Evolutionary conservation across 352 stramenopile genomes (phyloP), one percentile per base, ranked within the genome.

Genomic region (Globisporangium splendens): DNA sequence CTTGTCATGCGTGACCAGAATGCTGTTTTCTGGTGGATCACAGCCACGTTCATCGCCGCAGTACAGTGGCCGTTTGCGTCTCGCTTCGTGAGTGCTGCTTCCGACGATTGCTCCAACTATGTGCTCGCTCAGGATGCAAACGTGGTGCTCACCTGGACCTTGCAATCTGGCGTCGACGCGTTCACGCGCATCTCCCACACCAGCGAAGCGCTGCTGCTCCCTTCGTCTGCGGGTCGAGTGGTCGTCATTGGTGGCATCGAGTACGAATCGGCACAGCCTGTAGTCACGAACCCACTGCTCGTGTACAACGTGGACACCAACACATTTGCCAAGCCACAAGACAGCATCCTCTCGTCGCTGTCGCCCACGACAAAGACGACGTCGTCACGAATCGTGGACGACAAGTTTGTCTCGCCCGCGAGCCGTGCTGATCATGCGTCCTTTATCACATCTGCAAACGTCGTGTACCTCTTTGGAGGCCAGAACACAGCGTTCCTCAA

Each of bases 241-340:
- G 44, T 86, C 28, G 66, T 86, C n/a, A 68, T 89, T 24, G 80
- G 80, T 8, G 80, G 78, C 35, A 86, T 89, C 44, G 78, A 76
- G 56, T 89, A 84, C 66, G 80, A 89, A 58, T 88, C 78, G 0
- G 73, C 78, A 21, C 80, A 90, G 63, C 80, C 80, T 5, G 73
- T 83, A 2, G 77, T 88, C 11, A 57, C 65, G 52, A 80, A 66
- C 39, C 74, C 78, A 38, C 70, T 82, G 22, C 62, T 88, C n/a
- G 72, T 88, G 24, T 90, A 75, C 61, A 56, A 74, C 35, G 57
- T 80, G 21, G 38, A 56, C 8, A 56, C 66, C 3, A 80, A 86
- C 59, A 21, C 35, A 1, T 90, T 87, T 56, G 41, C 59, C 7
- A 64, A 68, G 5, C 73, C 77, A 0, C 50, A 68, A 35, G 79